Conservation (phyloP, 352 stramenopile genomes). For the Phytopythium helicoides region DNA sequence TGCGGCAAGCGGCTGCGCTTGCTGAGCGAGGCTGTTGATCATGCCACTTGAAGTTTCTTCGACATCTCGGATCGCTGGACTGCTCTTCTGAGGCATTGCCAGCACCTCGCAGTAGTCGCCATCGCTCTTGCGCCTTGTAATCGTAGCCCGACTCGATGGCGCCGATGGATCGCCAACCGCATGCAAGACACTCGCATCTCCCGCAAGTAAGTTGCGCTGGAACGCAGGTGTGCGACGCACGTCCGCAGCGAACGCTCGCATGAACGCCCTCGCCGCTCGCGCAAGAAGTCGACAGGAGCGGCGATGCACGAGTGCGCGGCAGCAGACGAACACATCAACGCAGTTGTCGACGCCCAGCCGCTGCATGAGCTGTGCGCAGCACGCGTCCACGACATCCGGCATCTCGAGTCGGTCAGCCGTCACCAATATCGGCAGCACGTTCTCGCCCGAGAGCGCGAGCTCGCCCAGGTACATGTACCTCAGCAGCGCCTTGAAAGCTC, state of each 20-base stretch:
- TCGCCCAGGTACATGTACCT: constrained; percentile 72
- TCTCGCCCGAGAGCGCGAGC: constrained; percentile 48
- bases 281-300: constrained; percentile 45
- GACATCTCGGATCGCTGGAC: not conserved
- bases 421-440: constrained; percentile 59
- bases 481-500: constrained; percentile 48
- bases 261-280: constrained; percentile 55
- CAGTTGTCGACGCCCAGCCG: constrained; percentile 65
- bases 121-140: constrained; percentile 2
- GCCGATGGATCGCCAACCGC: not conserved
- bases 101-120: not conserved
- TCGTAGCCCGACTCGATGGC: not conserved
- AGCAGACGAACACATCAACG: constrained; percentile 73
- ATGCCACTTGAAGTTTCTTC: constrained; percentile 4
- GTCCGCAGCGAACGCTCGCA: constrained; percentile 59
- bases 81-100: not conserved
- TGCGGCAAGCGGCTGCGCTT: not conserved
- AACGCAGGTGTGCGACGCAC: constrained; percentile 59
- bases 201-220: constrained; percentile 39
- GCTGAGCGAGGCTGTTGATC: not conserved
- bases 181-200: constrained; percentile 7
- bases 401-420: constrained; percentile 74
- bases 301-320: constrained; percentile 50
- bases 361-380: constrained; percentile 72
- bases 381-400: constrained; percentile 62